A percentile compares a stretch with the other conserved stretches of the same genome.
phyloP scores from a whole-genome alignment of 2,329 filamentous ascomycete species.

The Penicillium hordei region DNA sequence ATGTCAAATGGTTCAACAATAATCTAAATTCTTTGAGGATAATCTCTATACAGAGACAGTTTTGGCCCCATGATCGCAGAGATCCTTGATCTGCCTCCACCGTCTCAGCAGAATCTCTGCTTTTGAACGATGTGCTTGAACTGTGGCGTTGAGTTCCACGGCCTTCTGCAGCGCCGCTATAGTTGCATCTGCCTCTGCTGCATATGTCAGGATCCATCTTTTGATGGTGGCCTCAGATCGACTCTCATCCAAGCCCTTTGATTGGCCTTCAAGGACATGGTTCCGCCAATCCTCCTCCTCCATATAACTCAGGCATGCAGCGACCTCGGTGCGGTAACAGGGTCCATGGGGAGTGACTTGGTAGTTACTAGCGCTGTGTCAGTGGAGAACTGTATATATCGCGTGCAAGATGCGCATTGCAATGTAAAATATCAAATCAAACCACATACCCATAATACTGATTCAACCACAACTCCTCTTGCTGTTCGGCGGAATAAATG shows the following conservation, averaged over 20 bases:
- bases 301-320: slow-evolving; percentile 43
- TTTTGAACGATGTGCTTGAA: slow-evolving; percentile 24
- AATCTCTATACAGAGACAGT: slow-evolving; percentile 19
- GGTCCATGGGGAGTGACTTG: slow-evolving; percentile 39
- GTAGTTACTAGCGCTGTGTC: slow-evolving; percentile 39
- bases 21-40: background rate
- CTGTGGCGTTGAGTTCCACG: slow-evolving; percentile 16
- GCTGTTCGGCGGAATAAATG: slow-evolving; percentile 25
- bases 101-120: slow-evolving; percentile 33
- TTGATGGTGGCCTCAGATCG: slow-evolving; percentile 36
- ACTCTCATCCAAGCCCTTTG: slow-evolving; percentile 29
- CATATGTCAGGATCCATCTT: slow-evolving; percentile 39
- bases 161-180: slow-evolving; percentile 26
- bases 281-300: slow-evolving; percentile 39
- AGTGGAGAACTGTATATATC: slow-evolving; percentile 3
- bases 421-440: slow-evolving; percentile 7
- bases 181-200: slow-evolving; percentile 34
- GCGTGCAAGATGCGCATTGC: background rate
- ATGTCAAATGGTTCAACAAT: background rate
- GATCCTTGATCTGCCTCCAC: slow-evolving; percentile 41
- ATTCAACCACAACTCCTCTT: slow-evolving; percentile 36
- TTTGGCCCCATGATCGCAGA: slow-evolving; percentile 33
- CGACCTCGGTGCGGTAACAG: slow-evolving; percentile 47
- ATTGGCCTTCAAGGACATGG: slow-evolving; percentile 41
- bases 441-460: slow-evolving; percentile 42